Base-by-base conservation (phyloP, 768 basidiomycete species). In the Mrakia hoshinonis region DNA sequence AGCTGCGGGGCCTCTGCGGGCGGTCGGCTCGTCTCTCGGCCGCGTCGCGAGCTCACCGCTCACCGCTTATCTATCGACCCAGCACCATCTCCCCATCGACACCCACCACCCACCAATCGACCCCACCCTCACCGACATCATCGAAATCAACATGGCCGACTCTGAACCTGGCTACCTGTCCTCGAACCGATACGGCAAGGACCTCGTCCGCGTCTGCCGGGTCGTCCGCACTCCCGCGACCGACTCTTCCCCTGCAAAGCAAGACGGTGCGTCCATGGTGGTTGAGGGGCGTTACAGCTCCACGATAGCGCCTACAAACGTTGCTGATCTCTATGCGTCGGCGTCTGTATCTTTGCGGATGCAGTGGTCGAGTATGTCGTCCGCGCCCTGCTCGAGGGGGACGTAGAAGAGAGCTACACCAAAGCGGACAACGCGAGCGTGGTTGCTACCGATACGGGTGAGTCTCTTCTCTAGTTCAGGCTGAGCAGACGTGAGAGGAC, bases 371-470 rank as follows among this genome's bases (percentile, higher is more conserved):
- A 95, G 79, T 94, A 94, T 81, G 88, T 87, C 73, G 89, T 94
- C 29, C 83, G 85, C 9, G 84, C 86, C 3, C 81, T 95, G 67
- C 80, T 97, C 12, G 92, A 96, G 78, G 94, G 94, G 3, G 85
- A 87, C 63, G 87, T 95, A 75, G 85, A 85, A n/a, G 80, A 81
- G 0, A 77, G 76, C 4, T 97, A 89, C 79, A 95, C 91, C 4
- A 75, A 91, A 74, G 91, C 90, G 0, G 91, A 97, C 77, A 98
- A 98, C 80, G 84, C 84, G 10, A 86, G 88, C 12, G 84, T 96
- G 12, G 91, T 98, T 2, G 88, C 94, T 2, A 98, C 93, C 1
- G 94, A 98, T 80, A 90, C 91, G 1, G 87, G 91, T 91, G 75
- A 76, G 88, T 82, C 31, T 52, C 26, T 67, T 22, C 49, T 13